Evolutionary conservation across 1,139 yeast species (phyloP).

Genomic region (Candida sojae): DNA sequence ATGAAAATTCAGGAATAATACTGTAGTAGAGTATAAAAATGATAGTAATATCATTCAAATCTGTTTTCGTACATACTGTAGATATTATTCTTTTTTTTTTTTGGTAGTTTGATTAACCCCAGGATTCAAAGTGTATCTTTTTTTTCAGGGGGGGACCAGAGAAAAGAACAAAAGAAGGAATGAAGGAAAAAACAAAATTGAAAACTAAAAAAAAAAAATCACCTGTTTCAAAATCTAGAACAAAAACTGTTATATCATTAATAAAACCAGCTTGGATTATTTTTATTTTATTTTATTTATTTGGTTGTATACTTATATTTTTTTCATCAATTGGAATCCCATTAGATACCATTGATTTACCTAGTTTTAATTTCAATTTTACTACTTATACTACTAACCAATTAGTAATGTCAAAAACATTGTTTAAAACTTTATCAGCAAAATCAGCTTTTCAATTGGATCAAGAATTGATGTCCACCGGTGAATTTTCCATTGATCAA

Average conservation of each 20-base stretch:
- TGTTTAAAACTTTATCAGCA: conserved; percentile 52
- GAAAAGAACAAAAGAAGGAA: background rate
- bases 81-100: too few relatives aligned
- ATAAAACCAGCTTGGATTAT: background rate
- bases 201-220: conserved; percentile 1
- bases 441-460: conserved; percentile 79
- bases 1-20: too few relatives aligned
- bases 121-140: background rate
- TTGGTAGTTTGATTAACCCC: too few relatives aligned
- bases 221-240: background rate
- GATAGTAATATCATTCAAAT: too few relatives aligned
- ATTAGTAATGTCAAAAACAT: conserved; percentile 2
- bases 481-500: conserved; percentile 87
- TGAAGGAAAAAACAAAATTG: too few relatives aligned
- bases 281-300: background rate
- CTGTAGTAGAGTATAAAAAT: too few relatives aligned
- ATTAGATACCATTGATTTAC: background rate
- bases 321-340: conserved; percentile 2
- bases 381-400: background rate
- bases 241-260: background rate
- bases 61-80: too few relatives aligned
- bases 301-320: conserved; percentile 2
- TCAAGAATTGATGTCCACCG: conserved; percentile 80
- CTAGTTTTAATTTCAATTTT: background rate
- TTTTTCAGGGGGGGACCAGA: background rate